Evolutionary conservation across 768 basidiomycete genomes (phyloP).

Genomic region (Termitomyces sp.): DNA sequence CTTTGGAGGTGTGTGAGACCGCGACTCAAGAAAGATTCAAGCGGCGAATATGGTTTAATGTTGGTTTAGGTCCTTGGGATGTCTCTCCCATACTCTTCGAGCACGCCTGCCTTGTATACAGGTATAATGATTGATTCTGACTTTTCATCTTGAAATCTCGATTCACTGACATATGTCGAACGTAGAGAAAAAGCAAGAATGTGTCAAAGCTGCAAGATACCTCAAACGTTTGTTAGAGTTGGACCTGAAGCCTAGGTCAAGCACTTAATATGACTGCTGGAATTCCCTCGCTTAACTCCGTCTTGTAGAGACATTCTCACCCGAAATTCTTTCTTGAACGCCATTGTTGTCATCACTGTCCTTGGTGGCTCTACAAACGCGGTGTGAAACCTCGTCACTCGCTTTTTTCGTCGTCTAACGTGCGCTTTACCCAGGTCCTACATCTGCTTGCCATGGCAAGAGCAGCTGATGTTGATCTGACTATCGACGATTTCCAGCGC

Average conservation of each 20-base stretch:
- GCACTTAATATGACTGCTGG: background rate
- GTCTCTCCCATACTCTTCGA: conserved; percentile 79
- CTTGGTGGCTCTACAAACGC: conserved; percentile 89
- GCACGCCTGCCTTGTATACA: conserved; percentile 69
- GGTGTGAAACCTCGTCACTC: conserved; percentile 31
- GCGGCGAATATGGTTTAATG: background rate
- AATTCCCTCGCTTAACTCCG: background rate
- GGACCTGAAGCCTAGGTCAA: conserved; percentile 76
- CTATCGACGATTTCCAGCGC: conserved; percentile 82
- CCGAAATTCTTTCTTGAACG: conserved; percentile 67
- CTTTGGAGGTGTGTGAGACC: conserved; percentile 47
- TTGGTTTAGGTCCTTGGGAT: conserved; percentile 60
- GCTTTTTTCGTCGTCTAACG: background rate
- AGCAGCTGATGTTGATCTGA: conserved; percentile 65
- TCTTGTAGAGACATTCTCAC: conserved; percentile 36
- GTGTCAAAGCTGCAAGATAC: conserved; percentile 71
- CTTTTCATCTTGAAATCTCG: background rate
- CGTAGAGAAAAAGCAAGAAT: conserved; percentile 79
- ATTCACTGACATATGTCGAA: background rate
- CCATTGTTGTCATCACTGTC: conserved; percentile 73
- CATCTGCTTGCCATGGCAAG: conserved; percentile 84
- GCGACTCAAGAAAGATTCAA: background rate
- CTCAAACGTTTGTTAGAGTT: conserved; percentile 68
- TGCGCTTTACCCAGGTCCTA: conserved; percentile 48
- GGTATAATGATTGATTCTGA: conserved; percentile 29